Conservation (phyloP, 495 filamentous ascomycete genomes). For the Diplogelasinospora grovesii region DNA sequence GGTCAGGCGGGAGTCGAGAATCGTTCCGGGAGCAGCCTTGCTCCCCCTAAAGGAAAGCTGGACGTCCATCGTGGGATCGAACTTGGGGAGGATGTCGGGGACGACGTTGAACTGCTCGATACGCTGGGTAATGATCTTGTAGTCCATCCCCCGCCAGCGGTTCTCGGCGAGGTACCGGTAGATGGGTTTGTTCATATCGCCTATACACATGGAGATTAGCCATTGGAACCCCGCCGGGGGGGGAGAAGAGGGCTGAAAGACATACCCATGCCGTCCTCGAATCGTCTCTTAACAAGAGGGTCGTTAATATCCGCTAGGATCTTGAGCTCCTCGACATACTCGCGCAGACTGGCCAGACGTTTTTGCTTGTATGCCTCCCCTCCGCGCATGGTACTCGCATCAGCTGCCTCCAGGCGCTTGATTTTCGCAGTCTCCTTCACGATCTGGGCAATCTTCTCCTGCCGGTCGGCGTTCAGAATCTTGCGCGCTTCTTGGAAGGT, state of each 20-base stretch:
- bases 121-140: conserved; percentile 76
- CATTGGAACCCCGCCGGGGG: no score
- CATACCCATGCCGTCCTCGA: conserved; percentile 87
- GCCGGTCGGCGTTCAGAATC: conserved; percentile 69
- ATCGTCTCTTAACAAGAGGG: conserved; percentile 85
- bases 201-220: conserved; percentile 37
- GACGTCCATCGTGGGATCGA: conserved; percentile 74
- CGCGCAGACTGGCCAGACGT: conserved; percentile 61
- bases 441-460: conserved; percentile 69
- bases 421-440: conserved; percentile 53
- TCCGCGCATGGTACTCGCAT: conserved; percentile 50
- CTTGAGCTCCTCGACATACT: conserved; percentile 73
- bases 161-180: conserved; percentile 84
- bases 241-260: not conserved
- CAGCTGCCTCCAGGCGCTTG: conserved; percentile 48
- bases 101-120: conserved; percentile 82
- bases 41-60: conserved; percentile 66
- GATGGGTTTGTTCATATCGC: conserved; percentile 93
- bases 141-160: conserved; percentile 69
- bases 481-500: conserved; percentile 94
- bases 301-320: conserved; percentile 93
- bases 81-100: conserved; percentile 83
- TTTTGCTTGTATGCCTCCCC: conserved; percentile 57
- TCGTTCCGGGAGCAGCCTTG: conserved; percentile 65
- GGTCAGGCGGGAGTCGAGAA: conserved; percentile 64